Evolutionary conservation across 495 filamentous ascomycete genomes (phyloP), one percentile per base, ranked within the genome.

Genomic region (Articulospora tetracladia): DNA sequence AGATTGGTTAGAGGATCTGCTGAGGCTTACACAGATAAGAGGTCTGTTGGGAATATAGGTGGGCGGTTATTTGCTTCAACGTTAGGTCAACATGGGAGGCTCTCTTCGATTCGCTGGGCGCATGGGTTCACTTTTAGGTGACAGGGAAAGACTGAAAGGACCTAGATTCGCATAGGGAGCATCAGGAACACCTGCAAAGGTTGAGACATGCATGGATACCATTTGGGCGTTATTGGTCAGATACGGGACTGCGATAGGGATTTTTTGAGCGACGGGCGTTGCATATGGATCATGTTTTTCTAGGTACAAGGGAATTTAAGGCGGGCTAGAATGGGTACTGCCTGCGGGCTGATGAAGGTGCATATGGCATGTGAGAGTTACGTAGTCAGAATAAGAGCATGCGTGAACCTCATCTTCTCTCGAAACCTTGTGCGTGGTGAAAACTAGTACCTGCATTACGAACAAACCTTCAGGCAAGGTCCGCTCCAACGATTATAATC

Each of bases 241-340:
- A 44, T 44, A 8, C 39, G 39, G 39, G n/a, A 44, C 3, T 44
- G 11, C 11, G 39, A 44, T 12, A 19, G 39, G 39, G 17, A 15
- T 44, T 12, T 44, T 44, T 34, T 44, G 39, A 44, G 39, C 39
- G 39, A 44, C 46, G 17, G 36, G 53, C 53, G 41, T 56, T 55
- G 53, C 53, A 56, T 56, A 44, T 56, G 53, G 53, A 34, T 56
- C 36, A 34, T 25, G 6, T 44, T 46, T 25, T 56, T 25, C 24
- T 25, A 46, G 47, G 8, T 25, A 25, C 11, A 24, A n/a, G 3
- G 47, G 6, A 50, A 25, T 50, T 58, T 15, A 25, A 41, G 27
- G 59, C 44, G 49, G 53, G 41, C 39, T 47, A 61, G 59, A 61
- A 56, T 55, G 58, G 52, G 39, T 54, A 56, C 51, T 7, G 47